Conservation (phyloP, 2,329 filamentous ascomycete species). For the Rugonectria rugulosa region DNA sequence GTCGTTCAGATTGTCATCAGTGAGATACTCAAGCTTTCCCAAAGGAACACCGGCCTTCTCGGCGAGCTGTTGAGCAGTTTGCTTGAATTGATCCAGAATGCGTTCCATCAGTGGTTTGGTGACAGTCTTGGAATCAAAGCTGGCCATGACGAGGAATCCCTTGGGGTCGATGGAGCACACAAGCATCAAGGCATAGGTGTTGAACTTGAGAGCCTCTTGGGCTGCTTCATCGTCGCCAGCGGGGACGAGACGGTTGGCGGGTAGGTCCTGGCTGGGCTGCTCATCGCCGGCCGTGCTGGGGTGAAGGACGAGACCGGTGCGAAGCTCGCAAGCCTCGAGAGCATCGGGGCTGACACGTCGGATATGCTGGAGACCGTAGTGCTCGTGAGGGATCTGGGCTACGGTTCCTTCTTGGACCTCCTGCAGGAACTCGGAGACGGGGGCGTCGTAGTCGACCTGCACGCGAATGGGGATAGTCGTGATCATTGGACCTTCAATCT, state of each 20-base stretch:
- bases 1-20: constrained; percentile 44
- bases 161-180: constrained; percentile 66
- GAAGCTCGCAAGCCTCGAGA: no score
- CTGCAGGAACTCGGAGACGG: constrained; percentile 61
- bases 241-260: constrained; percentile 61
- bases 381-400: constrained; percentile 68
- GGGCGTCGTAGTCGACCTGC: constrained; percentile 49
- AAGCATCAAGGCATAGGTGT: constrained; percentile 69
- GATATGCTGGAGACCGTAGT: constrained; percentile 68
- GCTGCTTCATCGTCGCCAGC: no score
- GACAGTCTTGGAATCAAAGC: constrained; percentile 69
- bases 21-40: constrained; percentile 45
- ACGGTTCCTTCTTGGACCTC: constrained; percentile 64
- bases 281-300: no score
- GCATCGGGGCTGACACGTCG: constrained; percentile 62
- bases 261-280: constrained; percentile 41
- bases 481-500: constrained; percentile 69
- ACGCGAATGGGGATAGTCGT: constrained; percentile 66
- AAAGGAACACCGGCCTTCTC: constrained; percentile 44
- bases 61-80: constrained; percentile 59
- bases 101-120: constrained; percentile 58
- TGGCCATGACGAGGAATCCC: constrained; percentile 67
- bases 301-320: no score
- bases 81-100: constrained; percentile 60
- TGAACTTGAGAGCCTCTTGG: constrained; percentile 66